Evolutionary conservation across 176 grass and related monocot species (phyloP).

Genomic region (Hordeum marinum): DNA sequence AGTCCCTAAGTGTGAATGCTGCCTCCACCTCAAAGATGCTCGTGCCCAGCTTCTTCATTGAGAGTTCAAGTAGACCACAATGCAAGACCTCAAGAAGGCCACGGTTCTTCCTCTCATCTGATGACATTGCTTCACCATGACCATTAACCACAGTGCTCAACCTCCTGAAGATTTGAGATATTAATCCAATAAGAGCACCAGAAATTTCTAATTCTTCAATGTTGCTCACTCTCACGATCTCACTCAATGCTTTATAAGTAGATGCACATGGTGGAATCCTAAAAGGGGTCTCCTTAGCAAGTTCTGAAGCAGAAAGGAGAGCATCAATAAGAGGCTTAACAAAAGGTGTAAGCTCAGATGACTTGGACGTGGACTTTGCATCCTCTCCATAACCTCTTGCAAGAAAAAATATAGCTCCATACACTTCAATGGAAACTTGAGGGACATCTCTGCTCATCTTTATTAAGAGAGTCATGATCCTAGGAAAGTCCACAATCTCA

Average conservation of each 20-base stretch:
- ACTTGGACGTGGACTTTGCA: constrained; percentile 22
- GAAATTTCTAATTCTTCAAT: constrained; percentile 29
- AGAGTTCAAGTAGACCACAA: no score
- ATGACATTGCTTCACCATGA: no score
- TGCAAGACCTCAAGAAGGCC: no score
- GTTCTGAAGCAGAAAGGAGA: constrained; percentile 67
- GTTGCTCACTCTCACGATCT: constrained; percentile 71
- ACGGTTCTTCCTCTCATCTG: not conserved
- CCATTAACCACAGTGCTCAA: not conserved
- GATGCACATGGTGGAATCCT: constrained; percentile 49
- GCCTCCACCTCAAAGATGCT: no score
- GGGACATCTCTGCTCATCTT: no score
- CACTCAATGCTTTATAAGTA: constrained; percentile 83
- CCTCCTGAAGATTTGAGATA: constrained; percentile 1
- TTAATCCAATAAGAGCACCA: constrained; percentile 44
- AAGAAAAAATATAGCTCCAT: no score
- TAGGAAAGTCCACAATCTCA: constrained; percentile 43
- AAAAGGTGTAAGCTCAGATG: constrained; percentile 67
- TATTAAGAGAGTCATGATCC: no score
- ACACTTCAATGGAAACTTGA: no score
- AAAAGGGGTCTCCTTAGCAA: constrained; percentile 45
- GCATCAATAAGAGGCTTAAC: constrained; percentile 59
- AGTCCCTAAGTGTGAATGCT: no score
- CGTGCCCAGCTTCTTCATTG: no score
- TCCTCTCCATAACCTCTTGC: constrained; percentile 58